Evolutionary conservation across 2,329 filamentous ascomycete species (phyloP).

Genomic region (Cercospora sp.): DNA sequence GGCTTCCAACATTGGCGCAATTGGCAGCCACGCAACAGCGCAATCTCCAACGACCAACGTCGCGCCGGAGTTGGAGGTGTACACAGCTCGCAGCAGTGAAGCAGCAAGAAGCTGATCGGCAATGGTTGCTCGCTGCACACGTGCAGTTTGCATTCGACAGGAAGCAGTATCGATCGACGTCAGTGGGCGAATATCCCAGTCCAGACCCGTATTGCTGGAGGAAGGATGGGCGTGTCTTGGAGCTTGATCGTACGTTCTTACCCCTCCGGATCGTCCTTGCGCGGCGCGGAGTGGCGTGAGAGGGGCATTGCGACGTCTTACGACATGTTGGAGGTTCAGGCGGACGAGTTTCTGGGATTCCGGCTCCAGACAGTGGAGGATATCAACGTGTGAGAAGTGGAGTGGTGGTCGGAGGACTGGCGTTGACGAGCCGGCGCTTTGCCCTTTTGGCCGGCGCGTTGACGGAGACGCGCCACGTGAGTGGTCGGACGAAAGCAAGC

Average conservation of each 20-base stretch:
- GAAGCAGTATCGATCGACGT: not conserved
- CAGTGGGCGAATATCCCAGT: not conserved
- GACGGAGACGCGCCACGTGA: not conserved
- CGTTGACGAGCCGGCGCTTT: not conserved
- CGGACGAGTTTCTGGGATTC: not conserved
- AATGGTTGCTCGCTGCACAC: not conserved
- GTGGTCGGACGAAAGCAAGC: not conserved
- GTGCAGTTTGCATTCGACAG: constrained; percentile 1
- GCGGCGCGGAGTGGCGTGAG: not conserved
- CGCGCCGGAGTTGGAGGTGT: not conserved
- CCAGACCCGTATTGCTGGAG: not conserved
- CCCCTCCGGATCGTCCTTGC: not conserved
- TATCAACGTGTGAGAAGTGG: constrained; percentile 13
- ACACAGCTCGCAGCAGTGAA: not conserved
- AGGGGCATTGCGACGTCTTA: not conserved
- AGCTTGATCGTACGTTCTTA: not conserved
- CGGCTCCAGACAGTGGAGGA: not conserved
- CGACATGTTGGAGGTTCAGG: not conserved
- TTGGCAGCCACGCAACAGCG: not conserved
- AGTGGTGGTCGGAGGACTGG: constrained; percentile 6
- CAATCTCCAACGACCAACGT: not conserved
- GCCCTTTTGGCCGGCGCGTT: not conserved
- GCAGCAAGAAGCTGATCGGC: not conserved
- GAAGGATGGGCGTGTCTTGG: not conserved
- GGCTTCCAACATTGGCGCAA: not conserved